Evolutionary conservation across 148 eudicot species (phyloP).

Genomic region (Bassia scoparia): DNA sequence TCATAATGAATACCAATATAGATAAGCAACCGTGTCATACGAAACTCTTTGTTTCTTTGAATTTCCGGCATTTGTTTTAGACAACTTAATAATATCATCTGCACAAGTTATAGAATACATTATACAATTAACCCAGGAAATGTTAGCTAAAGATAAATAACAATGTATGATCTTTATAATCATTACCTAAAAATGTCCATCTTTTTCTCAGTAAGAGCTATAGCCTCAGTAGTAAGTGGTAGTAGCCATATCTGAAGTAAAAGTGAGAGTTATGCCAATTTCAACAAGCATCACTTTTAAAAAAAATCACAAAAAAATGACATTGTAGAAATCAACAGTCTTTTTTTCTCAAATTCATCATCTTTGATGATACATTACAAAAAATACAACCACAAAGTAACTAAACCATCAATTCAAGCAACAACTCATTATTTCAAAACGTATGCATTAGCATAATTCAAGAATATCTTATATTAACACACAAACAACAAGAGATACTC

Average conservation of each 20-base stretch:
- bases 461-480: no score
- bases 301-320: not conserved
- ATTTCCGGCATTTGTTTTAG: constrained; percentile 48
- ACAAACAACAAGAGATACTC: not conserved
- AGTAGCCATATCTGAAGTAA: constrained; percentile 75
- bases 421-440: no score
- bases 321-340: not conserved
- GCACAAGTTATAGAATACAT: constrained; percentile 3
- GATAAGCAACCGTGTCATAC: constrained; percentile 31
- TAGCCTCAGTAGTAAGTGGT: constrained; percentile 63
- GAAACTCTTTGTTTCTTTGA: constrained; percentile 56
- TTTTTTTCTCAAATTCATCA: not conserved
- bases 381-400: not conserved
- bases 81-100: constrained; percentile 98
- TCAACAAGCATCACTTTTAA: not conserved
- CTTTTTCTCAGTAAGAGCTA: constrained; percentile 92
- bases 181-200: constrained; percentile 80
- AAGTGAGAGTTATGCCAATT: not conserved
- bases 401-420: no score
- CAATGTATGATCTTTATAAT: no score
- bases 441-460: no score
- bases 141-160: not conserved
- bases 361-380: not conserved
- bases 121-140: not conserved
- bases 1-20: not conserved